A percentile compares a stretch with the other conserved stretches of the same genome.
Conservation (phyloP, 306 rosid species). For the Lotus japonicus region DNA sequence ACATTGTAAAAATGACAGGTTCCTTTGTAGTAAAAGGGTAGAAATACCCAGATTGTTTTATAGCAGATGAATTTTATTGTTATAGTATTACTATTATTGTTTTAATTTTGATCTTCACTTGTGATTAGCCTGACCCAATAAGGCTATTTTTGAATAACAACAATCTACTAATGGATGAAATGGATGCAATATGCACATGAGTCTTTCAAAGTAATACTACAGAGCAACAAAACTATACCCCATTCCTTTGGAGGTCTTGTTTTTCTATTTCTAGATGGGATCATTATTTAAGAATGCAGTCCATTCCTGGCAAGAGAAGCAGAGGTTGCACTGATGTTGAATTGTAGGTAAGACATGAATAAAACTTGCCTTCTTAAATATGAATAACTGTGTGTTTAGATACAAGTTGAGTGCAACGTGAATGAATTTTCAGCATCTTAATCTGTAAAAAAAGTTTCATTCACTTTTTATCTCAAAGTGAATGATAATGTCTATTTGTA, state of each 20-base stretch:
- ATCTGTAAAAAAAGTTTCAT: too few relatives aligned
- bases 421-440: too few relatives aligned
- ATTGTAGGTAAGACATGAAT: not conserved
- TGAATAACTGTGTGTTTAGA: too few relatives aligned
- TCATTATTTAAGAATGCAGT: not conserved
- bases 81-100: not conserved
- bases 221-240: too few relatives aligned
- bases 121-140: not conserved
- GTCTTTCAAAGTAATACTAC: not conserved
- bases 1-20: conserved; percentile 3
- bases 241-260: not conserved
- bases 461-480: too few relatives aligned
- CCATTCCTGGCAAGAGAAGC: too few relatives aligned
- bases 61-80: not conserved
- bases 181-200: not conserved
- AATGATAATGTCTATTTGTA: too few relatives aligned
- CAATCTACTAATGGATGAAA: too few relatives aligned
- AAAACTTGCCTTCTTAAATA: not conserved
- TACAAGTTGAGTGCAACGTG: too few relatives aligned
- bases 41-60: not conserved
- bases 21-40: not conserved
- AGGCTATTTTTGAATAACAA: too few relatives aligned
- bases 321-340: too few relatives aligned
- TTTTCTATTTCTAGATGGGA: not conserved
- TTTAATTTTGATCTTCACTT: not conserved